Conservation (phyloP, 768 basidiomycete species). For the Imleria badia region DNA sequence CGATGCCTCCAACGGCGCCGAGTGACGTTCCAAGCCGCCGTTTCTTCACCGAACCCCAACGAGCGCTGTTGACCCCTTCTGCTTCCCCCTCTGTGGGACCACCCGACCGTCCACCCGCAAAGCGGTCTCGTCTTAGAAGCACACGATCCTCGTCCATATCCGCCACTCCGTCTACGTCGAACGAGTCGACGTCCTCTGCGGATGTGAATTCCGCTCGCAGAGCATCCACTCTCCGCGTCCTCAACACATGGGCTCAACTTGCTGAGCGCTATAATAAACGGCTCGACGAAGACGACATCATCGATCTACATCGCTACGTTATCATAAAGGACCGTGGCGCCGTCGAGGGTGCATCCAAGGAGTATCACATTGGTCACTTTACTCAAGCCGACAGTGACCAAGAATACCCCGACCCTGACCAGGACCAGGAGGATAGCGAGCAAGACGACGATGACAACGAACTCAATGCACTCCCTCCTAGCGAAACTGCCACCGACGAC, state of each 20-base stretch:
- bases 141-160: constrained; percentile 45
- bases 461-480: constrained; percentile 49
- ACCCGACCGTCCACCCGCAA: constrained; percentile 42
- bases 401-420: constrained; percentile 38
- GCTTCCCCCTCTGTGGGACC: constrained; percentile 30
- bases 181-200: constrained; percentile 27
- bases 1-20: constrained; percentile 11
- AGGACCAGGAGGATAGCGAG: constrained; percentile 45
- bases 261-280: constrained; percentile 65
- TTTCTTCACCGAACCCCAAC: constrained; percentile 11
- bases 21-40: background rate
- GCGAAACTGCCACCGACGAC: constrained; percentile 26
- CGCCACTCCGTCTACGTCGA: constrained; percentile 32
- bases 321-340: constrained; percentile 73
- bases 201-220: constrained; percentile 56
- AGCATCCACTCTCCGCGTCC: constrained; percentile 51
- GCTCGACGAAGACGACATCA: constrained; percentile 77
- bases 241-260: constrained; percentile 65
- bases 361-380: constrained; percentile 54
- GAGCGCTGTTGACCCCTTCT: constrained; percentile 25
- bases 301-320: constrained; percentile 60
- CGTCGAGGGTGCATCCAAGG: constrained; percentile 42
- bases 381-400: constrained; percentile 40
- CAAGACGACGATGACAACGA: constrained; percentile 60
- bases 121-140: constrained; percentile 49